Evolutionary conservation across 1,284 basidiomycete genomes (phyloP).

Genomic region (Rhodotorula sp.): DNA sequence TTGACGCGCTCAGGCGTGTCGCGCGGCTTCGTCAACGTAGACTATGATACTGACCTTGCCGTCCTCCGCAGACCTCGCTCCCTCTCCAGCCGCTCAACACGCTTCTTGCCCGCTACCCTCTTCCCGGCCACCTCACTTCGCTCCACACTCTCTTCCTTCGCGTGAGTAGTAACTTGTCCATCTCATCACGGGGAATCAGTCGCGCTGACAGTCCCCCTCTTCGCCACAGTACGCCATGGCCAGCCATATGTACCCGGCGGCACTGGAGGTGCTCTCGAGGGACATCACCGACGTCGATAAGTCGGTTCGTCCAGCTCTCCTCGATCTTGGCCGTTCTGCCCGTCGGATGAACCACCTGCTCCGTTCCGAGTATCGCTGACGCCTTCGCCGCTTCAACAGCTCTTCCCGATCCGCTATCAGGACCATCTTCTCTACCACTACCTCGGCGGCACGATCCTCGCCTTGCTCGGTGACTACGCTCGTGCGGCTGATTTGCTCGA

Average conservation of each 20-base stretch:
- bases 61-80: slow-evolving; percentile 52
- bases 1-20: slow-evolving; percentile 38
- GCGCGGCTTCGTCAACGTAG: too few relatives aligned
- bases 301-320: slow-evolving; percentile 9
- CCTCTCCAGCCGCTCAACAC: slow-evolving; percentile 61
- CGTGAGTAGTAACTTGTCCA: slow-evolving; percentile 27
- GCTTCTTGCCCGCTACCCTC: slow-evolving; percentile 63
- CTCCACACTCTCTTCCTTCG: slow-evolving; percentile 64
- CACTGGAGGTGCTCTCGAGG: slow-evolving; percentile 6
- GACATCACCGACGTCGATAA: slow-evolving; percentile 40
- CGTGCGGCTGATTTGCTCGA: slow-evolving; percentile 72
- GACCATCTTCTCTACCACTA: slow-evolving; percentile 78
- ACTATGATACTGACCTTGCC: background rate
- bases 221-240: background rate
- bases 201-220: background rate
- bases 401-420: slow-evolving; percentile 58
- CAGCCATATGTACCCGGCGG: slow-evolving; percentile 12
- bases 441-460: slow-evolving; percentile 63
- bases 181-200: background rate
- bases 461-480: slow-evolving; percentile 62
- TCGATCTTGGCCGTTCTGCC: background rate
- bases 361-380: too few relatives aligned
- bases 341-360: background rate
- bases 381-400: background rate
- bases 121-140: slow-evolving; percentile 62